Percentiles rank a stretch among this genome's conserved stretches.
Evolutionary conservation across 805 yeast species (phyloP).

Genomic region (Starmerella etchellsii): DNA sequence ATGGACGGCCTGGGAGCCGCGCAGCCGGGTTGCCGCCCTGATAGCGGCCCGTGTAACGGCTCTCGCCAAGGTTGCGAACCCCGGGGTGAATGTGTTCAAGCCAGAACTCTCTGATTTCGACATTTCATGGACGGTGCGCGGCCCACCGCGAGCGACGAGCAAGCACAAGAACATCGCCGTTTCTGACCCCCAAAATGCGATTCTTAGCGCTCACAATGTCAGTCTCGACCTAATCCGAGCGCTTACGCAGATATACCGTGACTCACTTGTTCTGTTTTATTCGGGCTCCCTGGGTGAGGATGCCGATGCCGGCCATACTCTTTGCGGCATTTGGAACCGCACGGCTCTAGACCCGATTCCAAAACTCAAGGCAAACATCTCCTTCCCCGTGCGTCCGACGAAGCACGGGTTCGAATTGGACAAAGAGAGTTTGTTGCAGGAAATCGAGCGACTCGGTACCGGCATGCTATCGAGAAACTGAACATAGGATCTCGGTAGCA

Average conservation of each 20-base stretch:
- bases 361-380: slow-evolving; percentile 68
- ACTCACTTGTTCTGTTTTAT: slow-evolving; percentile 55
- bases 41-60: slow-evolving; percentile 69
- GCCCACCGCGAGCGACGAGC: slow-evolving; percentile 31
- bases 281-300: slow-evolving; percentile 36
- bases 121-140: slow-evolving; percentile 51
- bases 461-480: slow-evolving; percentile 22
- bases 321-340: slow-evolving; percentile 76
- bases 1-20: slow-evolving; percentile 54
- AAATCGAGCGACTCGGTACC: slow-evolving; percentile 39
- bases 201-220: slow-evolving; percentile 44
- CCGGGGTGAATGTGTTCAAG: slow-evolving; percentile 47
- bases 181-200: slow-evolving; percentile 29
- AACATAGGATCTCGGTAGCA: too few relatives aligned
- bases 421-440: slow-evolving; percentile 58
- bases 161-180: slow-evolving; percentile 33
- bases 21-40: slow-evolving; percentile 40
- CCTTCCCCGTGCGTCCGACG: slow-evolving; percentile 45
- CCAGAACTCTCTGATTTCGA: slow-evolving; percentile 81
- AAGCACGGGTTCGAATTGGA: slow-evolving; percentile 35
- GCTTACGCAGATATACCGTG: slow-evolving; percentile 48
- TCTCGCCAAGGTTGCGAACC: slow-evolving; percentile 39
- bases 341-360: slow-evolving; percentile 38
- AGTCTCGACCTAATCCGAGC: slow-evolving; percentile 47
- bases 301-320: slow-evolving; percentile 33